These are phyloP conservation scores for Colletotrichum lentis DNA, from an alignment of 2,329 filamentous ascomycete species.

Conservation along the genomic window DNA sequence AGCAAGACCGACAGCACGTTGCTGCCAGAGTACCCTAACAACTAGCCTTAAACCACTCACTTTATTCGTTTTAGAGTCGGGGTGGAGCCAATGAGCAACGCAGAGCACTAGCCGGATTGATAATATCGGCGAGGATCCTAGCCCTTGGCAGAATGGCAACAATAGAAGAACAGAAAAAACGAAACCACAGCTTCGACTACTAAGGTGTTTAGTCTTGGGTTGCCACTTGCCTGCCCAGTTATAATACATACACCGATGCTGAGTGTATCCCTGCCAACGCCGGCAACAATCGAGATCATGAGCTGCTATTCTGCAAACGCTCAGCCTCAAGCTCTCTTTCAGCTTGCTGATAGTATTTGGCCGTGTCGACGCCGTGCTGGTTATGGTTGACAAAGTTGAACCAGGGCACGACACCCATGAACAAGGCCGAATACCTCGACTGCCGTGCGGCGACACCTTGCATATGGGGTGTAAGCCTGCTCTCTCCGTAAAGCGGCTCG, in stretches of 20 bases:
- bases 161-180: neutral
- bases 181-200: neutral
- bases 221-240: neutral
- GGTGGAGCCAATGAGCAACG: no score
- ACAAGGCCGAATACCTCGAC: conserved; percentile 87
- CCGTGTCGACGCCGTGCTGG: conserved; percentile 95
- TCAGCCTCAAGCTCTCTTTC: conserved; percentile 92
- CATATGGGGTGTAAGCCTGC: conserved; percentile 81
- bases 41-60: no score
- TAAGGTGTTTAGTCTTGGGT: neutral
- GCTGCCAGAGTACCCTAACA: no score
- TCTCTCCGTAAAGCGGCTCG: conserved; percentile 86
- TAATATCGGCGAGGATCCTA: neutral
- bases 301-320: conserved; percentile 40
- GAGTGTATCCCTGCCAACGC: conserved; percentile 2
- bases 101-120: no score
- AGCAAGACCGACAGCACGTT: no score
- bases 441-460: conserved; percentile 93
- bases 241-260: conserved; percentile 4
- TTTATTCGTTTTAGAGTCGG: no score
- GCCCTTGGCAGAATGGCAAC: neutral
- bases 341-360: conserved; percentile 97
- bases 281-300: conserved; percentile 1
- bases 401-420: conserved; percentile 88
- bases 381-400: conserved; percentile 98